Conservation (phyloP, 73 alveolate species). For the Vitrella brassicaformis region DNA sequence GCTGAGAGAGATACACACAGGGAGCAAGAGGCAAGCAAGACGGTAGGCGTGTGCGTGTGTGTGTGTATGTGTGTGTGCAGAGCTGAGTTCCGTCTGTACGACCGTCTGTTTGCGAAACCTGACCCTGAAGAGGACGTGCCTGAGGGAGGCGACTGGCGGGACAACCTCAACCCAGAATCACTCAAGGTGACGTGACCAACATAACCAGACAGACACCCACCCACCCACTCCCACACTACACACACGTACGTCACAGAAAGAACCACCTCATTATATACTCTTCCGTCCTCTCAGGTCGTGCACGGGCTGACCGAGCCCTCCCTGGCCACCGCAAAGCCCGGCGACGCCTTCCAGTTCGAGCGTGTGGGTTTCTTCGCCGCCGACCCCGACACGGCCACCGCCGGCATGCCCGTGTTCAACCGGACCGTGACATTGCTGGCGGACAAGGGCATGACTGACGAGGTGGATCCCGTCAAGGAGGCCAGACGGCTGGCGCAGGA, state of each 20-base stretch:
- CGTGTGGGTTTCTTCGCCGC: slow-evolving; percentile 58
- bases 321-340: too few species aligned
- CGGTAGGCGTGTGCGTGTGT: too few species aligned
- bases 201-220: too few species aligned
- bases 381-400: slow-evolving; percentile 47
- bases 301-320: neutral
- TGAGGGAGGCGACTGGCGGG: neutral
- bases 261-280: too few species aligned
- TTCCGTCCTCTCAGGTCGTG: too few species aligned
- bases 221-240: too few species aligned
- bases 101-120: neutral
- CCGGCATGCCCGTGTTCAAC: neutral
- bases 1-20: too few species aligned
- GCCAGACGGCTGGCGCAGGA: neutral
- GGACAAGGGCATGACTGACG: neutral
- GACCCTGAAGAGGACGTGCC: neutral
- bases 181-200: too few species aligned
- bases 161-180: neutral
- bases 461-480: neutral
- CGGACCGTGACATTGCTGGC: neutral
- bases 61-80: neutral
- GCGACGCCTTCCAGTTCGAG: slow-evolving; percentile 44
- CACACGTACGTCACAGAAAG: too few species aligned
- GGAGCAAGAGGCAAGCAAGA: too few species aligned
- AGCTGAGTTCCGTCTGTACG: neutral